phyloP scores from a whole-genome alignment of 192 early-diverging fungal genomes.

The Linnemannia hyalina region DNA sequence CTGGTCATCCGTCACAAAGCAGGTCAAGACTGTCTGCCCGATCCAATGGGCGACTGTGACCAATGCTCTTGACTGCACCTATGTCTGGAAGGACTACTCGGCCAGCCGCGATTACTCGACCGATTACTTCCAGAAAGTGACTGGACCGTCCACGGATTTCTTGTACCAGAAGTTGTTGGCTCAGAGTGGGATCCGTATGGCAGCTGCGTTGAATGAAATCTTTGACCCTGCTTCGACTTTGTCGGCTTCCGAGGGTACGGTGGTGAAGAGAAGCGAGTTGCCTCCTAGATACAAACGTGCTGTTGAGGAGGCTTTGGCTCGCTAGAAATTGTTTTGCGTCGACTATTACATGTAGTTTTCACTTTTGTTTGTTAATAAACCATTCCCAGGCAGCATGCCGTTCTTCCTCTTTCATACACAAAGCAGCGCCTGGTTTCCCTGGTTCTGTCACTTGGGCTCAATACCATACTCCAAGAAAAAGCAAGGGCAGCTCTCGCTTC shows the following conservation, averaged over 20 bases:
- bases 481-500: too few species aligned
- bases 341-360: not conserved
- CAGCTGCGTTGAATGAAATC: constrained; percentile 57
- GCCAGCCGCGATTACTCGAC: constrained; percentile 48
- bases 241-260: not conserved
- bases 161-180: constrained; percentile 56
- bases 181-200: constrained; percentile 57
- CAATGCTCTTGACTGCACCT: constrained; percentile 56
- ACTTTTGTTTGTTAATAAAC: not conserved
- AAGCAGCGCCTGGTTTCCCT: too few species aligned
- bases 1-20: constrained; percentile 23
- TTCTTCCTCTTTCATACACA: too few species aligned
- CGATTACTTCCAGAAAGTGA: constrained; percentile 50
- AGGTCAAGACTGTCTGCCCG: constrained; percentile 49
- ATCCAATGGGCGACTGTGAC: constrained; percentile 49
- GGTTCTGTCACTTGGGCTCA: too few species aligned
- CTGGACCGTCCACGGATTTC: constrained; percentile 6
- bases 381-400: not conserved
- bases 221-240: constrained; percentile 21
- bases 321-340: not conserved
- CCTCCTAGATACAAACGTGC: constrained; percentile 9
- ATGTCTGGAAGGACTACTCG: constrained; percentile 55
- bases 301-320: not conserved
- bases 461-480: too few species aligned
- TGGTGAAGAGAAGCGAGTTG: constrained; percentile 9